These are phyloP conservation scores for Maudiozyma bulderi DNA, from an alignment of 805 yeast genomes.

Conservation along the genomic window DNA sequence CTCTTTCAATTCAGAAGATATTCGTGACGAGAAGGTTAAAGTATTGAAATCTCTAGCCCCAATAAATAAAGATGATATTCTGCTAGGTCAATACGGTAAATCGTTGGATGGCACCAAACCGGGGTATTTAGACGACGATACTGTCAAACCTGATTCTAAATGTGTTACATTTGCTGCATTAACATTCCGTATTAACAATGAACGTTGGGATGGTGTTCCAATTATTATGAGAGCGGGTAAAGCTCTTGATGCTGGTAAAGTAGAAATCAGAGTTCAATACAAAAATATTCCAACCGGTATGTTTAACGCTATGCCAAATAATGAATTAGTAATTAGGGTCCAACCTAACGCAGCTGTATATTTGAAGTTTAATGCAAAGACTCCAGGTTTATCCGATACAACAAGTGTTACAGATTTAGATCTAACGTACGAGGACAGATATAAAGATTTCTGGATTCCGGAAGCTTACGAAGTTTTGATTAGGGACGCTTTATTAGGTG, in stretches of 20 bases:
- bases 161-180: constrained; percentile 90
- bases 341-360: constrained; percentile 95
- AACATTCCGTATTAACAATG: constrained; percentile 69
- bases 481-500: constrained; percentile 81
- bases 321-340: constrained; percentile 84
- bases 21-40: constrained; percentile 93
- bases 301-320: constrained; percentile 71
- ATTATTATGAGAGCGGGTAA: constrained; percentile 93
- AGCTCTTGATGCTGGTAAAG: constrained; percentile 87
- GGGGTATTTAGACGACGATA: constrained; percentile 81
- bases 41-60: constrained; percentile 73
- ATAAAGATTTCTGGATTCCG: constrained; percentile 84
- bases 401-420: constrained; percentile 88
- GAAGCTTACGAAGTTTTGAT: constrained; percentile 95
- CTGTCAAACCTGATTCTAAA: constrained; percentile 72
- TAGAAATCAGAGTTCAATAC: constrained; percentile 88
- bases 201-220: constrained; percentile 98
- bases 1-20: constrained; percentile 82
- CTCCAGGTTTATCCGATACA: constrained; percentile 80
- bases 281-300: constrained; percentile 77
- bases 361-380: constrained; percentile 83
- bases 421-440: constrained; percentile 72
- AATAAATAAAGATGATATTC: constrained; percentile 52
- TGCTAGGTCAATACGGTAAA: constrained; percentile 78
- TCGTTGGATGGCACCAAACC: constrained; percentile 87